These are phyloP conservation scores for Bertia moriformis DNA, from an alignment of 2,329 filamentous ascomycete genomes.

Conservation along the genomic window DNA sequence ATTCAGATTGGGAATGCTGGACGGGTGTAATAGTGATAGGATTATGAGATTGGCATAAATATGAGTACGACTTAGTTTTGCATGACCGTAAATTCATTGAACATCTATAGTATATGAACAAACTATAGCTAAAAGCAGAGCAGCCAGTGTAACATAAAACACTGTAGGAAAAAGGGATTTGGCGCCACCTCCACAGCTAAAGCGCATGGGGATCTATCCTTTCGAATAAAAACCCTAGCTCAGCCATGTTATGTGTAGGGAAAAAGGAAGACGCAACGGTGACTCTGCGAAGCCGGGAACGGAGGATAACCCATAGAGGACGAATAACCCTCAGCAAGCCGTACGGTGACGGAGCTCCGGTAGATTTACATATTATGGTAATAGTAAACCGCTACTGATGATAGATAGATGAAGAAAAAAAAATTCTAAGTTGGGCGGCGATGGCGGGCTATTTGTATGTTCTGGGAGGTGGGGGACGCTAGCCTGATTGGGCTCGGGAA, in stretches of 20 bases:
- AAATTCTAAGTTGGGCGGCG: constrained; percentile 10
- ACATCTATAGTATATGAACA: too few relatives aligned
- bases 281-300: constrained; percentile 30
- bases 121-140: too few relatives aligned
- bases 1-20: constrained; percentile 78
- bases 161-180: constrained; percentile 15
- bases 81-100: too few relatives aligned
- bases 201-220: constrained; percentile 17
- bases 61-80: too few relatives aligned
- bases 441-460: constrained; percentile 3
- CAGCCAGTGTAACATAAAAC: too few relatives aligned
- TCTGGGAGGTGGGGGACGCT: background rate
- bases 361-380: constrained; percentile 27
- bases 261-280: constrained; percentile 24
- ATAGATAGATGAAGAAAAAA: constrained; percentile 23
- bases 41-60: background rate
- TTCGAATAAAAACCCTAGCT: constrained; percentile 15
- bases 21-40: constrained; percentile 20
- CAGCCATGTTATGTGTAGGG: constrained; percentile 23
- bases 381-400: constrained; percentile 36
- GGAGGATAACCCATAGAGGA: constrained; percentile 27
- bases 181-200: constrained; percentile 29
- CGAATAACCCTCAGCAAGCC: constrained; percentile 33
- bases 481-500: background rate
- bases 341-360: constrained; percentile 26